Percentiles rank a stretch among this genome's conserved stretches.
These are phyloP conservation scores for Colletotrichum coccodes DNA, from an alignment of 2,329 filamentous ascomycete species.

Conservation along the genomic window DNA sequence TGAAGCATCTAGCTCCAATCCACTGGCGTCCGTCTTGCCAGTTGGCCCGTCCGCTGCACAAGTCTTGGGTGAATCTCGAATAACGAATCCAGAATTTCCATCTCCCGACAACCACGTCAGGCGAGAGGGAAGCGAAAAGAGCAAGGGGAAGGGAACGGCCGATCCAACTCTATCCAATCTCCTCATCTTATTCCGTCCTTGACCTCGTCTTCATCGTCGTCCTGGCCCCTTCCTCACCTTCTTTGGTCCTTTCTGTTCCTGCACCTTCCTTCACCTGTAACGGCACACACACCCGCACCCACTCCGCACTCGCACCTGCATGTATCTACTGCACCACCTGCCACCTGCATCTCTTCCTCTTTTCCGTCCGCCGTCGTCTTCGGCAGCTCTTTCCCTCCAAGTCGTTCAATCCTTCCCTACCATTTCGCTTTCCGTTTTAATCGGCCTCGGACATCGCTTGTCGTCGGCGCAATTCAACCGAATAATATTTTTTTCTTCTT, in stretches of 20 bases:
- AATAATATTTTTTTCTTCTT: background rate
- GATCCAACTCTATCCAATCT: constrained; percentile 10
- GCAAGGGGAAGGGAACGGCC: constrained; percentile 1
- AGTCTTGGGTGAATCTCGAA: background rate
- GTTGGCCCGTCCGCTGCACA: constrained; percentile 3
- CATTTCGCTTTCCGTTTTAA: background rate
- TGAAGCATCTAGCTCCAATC: background rate
- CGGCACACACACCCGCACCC: background rate
- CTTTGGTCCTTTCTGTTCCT: background rate
- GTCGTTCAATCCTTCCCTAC: background rate
- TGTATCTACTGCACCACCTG: constrained; percentile 15
- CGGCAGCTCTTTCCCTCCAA: background rate
- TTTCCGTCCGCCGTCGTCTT: background rate
- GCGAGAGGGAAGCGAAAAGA: constrained; percentile 6
- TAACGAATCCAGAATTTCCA: background rate
- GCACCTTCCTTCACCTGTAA: background rate
- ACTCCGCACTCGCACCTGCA: background rate
- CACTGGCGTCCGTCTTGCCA: background rate
- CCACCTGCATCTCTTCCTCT: constrained; percentile 18
- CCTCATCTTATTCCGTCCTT: background rate
- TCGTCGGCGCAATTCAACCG: constrained; percentile 18
- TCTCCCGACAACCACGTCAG: background rate
- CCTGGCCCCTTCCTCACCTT: background rate
- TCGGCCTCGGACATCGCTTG: background rate
- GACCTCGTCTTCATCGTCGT: background rate